Base-by-base conservation (phyloP, 164 flowering plant species). In the Berberis vulgaris region DNA sequence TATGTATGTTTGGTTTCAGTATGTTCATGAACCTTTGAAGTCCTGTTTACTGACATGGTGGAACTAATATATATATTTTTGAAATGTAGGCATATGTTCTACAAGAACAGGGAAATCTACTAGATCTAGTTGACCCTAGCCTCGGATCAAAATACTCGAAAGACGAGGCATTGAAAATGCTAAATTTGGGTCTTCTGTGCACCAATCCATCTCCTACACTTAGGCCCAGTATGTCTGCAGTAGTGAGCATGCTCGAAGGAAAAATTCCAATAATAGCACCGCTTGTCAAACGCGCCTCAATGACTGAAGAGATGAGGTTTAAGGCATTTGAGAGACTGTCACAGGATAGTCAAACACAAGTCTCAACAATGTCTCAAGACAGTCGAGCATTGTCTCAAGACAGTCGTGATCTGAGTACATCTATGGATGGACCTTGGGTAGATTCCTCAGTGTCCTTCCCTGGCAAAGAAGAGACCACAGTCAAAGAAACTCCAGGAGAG, bases 201-300 rank as follows among this genome's bases (percentile, higher is more conserved):
- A 74, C 91, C 38, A 86, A 84, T 62, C 84, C 85, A 4, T 86
- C 92, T 63, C 91, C 91, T 6, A 66, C 82, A 54, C 79, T 82
- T 3, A 79, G 97, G 63, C 97, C 97, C 10, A 1, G 77, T n/a
- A 90, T 90, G 92, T 84, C 95, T 26, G 77, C 80, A 8, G 92
- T 73, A 0, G 86, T 86, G 68, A 76, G 80, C 43, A 90, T 90
- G 97, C 83, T 90, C 4, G 86, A 90, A 60, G 91, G 93, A n/a
- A 67, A 73, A 70, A 69, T 60, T 38, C 66, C 80, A 43, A 78
- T 83, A 39, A 83, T 77, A 71, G 81, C 79, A 7, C 86, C 86
- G 2, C 40, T 66, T 3, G 70, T 81, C 38, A 76, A 70, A 67
- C 76, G 80, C n/a, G 54, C 54, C 11, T 47, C 73, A 26, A 12